These are phyloP conservation scores for Diaporthe capsici DNA, from an alignment of 2,329 filamentous ascomycete genomes.

Conservation along the genomic window DNA sequence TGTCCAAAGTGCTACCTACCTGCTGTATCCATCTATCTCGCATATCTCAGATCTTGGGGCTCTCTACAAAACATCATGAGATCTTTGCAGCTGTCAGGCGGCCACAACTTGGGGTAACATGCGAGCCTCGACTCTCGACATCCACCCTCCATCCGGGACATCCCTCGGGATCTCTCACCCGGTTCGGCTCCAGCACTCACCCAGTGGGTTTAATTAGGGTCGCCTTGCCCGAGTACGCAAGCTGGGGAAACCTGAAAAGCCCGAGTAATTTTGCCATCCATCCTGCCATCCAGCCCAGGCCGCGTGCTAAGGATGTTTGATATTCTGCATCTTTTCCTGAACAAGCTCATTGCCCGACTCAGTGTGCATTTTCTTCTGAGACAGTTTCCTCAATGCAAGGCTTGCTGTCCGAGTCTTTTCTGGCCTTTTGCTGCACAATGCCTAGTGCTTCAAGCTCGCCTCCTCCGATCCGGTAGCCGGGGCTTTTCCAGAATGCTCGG, in stretches of 20 bases:
- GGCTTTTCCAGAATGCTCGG: slow-evolving; percentile 6
- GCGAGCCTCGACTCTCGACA: not conserved
- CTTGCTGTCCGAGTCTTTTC: not conserved
- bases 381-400: not conserved
- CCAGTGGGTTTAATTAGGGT: slow-evolving; percentile 15
- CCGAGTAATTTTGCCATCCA: slow-evolving; percentile 14
- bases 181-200: slow-evolving; percentile 10
- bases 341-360: slow-evolving; percentile 8
- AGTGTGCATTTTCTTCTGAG: not conserved
- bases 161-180: slow-evolving; percentile 21
- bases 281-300: not conserved
- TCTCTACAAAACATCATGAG: slow-evolving; percentile 17
- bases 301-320: slow-evolving; percentile 8
- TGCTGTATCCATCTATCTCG: slow-evolving; percentile 22
- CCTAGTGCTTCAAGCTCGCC: too few species aligned
- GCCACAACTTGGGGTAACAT: not conserved
- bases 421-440: not conserved
- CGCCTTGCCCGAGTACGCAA: slow-evolving; percentile 25
- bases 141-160: slow-evolving; percentile 21
- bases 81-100: slow-evolving; percentile 31
- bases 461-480: not conserved
- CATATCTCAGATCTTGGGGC: slow-evolving; percentile 29
- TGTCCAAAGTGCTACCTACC: not conserved
- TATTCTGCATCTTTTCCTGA: slow-evolving; percentile 27
- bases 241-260: slow-evolving; percentile 22